phyloP scores from a whole-genome alignment of 1,284 basidiomycete species.

The Rhodotorula sp. region DNA sequence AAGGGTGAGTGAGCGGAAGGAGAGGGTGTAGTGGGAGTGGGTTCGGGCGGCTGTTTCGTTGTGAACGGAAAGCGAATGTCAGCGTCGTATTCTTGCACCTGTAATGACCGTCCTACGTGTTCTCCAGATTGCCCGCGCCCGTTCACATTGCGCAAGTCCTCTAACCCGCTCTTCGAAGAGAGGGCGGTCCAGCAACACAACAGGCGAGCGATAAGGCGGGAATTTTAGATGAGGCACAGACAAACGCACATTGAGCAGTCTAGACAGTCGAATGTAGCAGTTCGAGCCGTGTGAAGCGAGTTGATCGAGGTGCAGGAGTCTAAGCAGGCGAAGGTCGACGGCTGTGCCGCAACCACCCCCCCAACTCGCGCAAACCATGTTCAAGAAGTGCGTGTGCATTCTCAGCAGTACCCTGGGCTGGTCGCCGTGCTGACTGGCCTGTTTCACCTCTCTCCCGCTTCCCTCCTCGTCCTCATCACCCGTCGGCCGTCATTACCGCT shows the following conservation, averaged over 20 bases:
- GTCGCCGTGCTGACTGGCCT: neutral
- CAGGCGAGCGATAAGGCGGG: too few species aligned
- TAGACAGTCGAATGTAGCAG: too few species aligned
- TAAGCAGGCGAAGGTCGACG: neutral
- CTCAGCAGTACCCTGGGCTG: neutral
- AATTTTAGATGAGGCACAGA: too few species aligned
- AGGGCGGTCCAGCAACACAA: too few species aligned
- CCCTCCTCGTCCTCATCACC: neutral
- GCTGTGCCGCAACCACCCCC: too few species aligned
- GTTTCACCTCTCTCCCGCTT: neutral
- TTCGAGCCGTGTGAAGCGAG: too few species aligned
- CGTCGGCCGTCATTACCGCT: neutral
- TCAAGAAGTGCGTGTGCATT: slow-evolving; percentile 46
- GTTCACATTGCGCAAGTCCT: too few species aligned
- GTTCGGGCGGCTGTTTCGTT: neutral
- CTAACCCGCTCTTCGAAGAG: too few species aligned
- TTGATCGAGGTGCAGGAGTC: neutral
- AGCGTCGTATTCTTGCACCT: too few species aligned
- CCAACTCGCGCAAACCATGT: slow-evolving; percentile 40
- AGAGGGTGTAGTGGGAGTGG: neutral
- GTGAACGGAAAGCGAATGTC: neutral
- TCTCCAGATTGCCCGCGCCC: too few species aligned
- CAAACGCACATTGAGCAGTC: too few species aligned
- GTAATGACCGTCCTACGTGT: too few species aligned
- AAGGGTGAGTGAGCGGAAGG: neutral